Percentiles rank a stretch among this genome's conserved stretches.
Conservation (phyloP, 495 filamentous ascomycete genomes). For the Aspergillus olivimuriae region DNA sequence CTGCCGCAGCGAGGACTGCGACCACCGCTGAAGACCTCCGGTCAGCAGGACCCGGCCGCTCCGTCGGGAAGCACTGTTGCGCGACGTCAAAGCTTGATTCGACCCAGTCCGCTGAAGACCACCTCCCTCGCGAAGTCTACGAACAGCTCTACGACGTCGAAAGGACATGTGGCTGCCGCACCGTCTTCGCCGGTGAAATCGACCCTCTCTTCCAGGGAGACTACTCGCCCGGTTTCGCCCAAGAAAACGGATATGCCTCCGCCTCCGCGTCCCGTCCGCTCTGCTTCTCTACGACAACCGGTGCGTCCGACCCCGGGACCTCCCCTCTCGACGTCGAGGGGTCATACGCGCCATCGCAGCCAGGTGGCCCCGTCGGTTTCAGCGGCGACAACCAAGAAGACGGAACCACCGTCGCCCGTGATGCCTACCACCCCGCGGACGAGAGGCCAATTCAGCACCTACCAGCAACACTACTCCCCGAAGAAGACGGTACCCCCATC, state of each 20-base stretch:
- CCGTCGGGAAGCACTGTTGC: conserved; percentile 3
- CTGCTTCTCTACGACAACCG: conserved; percentile 38
- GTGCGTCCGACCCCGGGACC: conserved; percentile 10
- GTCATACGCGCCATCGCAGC: conserved; percentile 33
- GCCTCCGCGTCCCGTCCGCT: conserved; percentile 29
- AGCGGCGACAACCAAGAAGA: conserved; percentile 11
- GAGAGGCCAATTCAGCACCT: conserved; percentile 54
- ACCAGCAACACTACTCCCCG: conserved; percentile 65
- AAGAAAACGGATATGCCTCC: conserved; percentile 36
- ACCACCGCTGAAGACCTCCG: conserved; percentile 4
- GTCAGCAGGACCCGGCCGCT: conserved; percentile 5
- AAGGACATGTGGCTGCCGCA: conserved; percentile 11
- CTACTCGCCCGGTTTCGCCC: conserved; percentile 22
- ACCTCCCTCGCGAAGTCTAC: conserved; percentile 11
- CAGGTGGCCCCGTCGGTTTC: conserved; percentile 22
- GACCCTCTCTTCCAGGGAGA: conserved; percentile 10
- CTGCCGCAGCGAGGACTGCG: conserved; percentile 4
- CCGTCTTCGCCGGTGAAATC: conserved; percentile 30
- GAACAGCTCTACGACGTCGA: conserved; percentile 13
- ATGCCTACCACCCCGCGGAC: conserved; percentile 20
- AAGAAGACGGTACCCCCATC: conserved; percentile 57
- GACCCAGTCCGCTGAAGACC: conserved; percentile 21
- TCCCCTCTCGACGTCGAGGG: conserved; percentile 15
- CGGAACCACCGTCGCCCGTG: conserved; percentile 7
- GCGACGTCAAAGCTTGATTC: conserved; percentile 32